These are phyloP conservation scores for Lactarius indigo DNA, from an alignment of 768 basidiomycete genomes.

Conservation along the genomic window DNA sequence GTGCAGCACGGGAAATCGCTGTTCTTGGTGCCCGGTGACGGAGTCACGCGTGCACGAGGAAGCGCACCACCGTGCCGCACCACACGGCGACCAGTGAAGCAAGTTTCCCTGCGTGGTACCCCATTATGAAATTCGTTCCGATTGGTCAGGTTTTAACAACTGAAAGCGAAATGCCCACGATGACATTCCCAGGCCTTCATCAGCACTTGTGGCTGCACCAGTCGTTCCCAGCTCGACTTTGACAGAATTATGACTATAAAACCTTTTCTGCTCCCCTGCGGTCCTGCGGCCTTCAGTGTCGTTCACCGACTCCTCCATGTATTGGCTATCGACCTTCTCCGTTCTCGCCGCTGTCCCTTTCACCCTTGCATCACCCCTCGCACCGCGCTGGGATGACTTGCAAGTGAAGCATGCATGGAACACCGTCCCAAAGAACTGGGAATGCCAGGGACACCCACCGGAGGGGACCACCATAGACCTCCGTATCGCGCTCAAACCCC, in stretches of 20 bases:
- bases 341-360: constrained; percentile 1
- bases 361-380: constrained; percentile 7
- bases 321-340: constrained; percentile 8
- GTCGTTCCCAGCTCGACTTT: not conserved
- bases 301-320: not conserved
- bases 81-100: not conserved
- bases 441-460: constrained; percentile 7
- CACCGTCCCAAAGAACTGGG: constrained; percentile 12
- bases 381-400: constrained; percentile 19
- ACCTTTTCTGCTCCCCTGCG: not conserved
- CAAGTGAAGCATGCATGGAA: constrained; percentile 21
- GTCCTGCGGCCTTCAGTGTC: not conserved
- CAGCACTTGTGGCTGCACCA: not conserved
- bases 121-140: not conserved
- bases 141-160: not conserved
- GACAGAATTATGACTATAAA: not conserved
- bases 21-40: not conserved
- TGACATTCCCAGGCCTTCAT: too few relatives aligned
- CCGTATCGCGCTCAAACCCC: constrained; percentile 21
- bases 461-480: constrained; percentile 19
- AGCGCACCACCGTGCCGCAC: too few relatives aligned
- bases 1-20: not conserved
- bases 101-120: not conserved
- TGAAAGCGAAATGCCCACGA: too few relatives aligned
- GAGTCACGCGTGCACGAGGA: not conserved